Percentiles rank a stretch among this genome's conserved stretches.
Evolutionary conservation across 78 protist genomes (phyloP).

Genomic region (Guillardia theta): DNA sequence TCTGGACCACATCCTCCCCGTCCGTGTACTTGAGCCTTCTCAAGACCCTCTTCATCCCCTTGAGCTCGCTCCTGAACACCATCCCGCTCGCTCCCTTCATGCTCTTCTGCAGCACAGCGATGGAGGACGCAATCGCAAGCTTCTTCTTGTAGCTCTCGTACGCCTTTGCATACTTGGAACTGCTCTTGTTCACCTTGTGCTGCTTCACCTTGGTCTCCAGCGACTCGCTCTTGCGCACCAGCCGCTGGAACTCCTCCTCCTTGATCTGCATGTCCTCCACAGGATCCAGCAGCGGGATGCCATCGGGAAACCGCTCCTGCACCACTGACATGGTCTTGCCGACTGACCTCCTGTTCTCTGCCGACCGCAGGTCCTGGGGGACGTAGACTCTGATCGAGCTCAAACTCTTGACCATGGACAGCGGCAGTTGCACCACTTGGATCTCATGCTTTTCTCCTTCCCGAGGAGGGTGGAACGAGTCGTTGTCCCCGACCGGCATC

Average conservation of each 20-base stretch:
- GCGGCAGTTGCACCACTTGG: neutral
- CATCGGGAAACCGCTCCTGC: neutral
- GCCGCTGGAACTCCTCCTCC: neutral
- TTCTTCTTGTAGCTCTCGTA: neutral
- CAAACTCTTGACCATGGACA: neutral
- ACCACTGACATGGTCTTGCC: neutral
- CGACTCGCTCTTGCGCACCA: neutral
- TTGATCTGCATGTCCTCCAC: slow-evolving; percentile 51
- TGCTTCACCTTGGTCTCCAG: neutral
- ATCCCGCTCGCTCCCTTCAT: neutral
- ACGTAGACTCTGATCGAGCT: slow-evolving; percentile 15
- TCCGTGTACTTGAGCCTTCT: slow-evolving; percentile 36
- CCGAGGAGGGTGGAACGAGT: neutral
- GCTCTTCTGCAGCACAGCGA: neutral
- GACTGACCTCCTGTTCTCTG: neutral
- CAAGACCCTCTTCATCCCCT: slow-evolving; percentile 30
- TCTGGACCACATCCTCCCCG: slow-evolving; percentile 19
- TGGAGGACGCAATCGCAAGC: neutral
- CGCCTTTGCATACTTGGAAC: too few species aligned
- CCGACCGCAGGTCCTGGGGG: slow-evolving; percentile 33
- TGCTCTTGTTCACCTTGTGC: too few species aligned
- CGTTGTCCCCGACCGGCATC: neutral
- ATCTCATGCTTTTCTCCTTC: neutral
- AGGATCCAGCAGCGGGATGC: slow-evolving; percentile 52
- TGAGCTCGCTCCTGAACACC: neutral